Evolutionary conservation across 495 filamentous ascomycete species (phyloP).

Genomic region (Pyrenula aspistea): DNA sequence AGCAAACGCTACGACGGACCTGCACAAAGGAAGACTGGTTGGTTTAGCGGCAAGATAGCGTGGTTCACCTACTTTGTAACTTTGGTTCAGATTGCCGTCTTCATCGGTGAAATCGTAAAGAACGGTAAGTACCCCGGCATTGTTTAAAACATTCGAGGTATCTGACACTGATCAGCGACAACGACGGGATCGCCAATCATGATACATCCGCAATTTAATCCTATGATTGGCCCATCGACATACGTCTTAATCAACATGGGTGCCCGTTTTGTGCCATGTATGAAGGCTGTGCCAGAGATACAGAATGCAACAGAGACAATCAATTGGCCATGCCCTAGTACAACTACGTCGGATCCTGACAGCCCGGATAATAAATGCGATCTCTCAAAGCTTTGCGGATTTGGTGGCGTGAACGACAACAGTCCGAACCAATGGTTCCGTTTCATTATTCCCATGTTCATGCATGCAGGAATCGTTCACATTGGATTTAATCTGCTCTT

Average conservation of each 20-base stretch:
- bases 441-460: constrained; percentile 90
- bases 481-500: constrained; percentile 91
- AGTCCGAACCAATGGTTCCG: constrained; percentile 90
- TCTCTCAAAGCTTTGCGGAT: constrained; percentile 71
- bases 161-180: constrained; percentile 13
- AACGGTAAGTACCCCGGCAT: constrained; percentile 45
- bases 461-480: constrained; percentile 87
- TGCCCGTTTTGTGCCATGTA: constrained; percentile 83
- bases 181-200: constrained; percentile 57
- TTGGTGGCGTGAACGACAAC: constrained; percentile 58
- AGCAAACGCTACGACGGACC: constrained; percentile 7
- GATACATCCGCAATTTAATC: constrained; percentile 79
- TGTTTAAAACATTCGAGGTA: not conserved
- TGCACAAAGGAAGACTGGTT: constrained; percentile 25
- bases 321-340: constrained; percentile 64
- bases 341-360: constrained; percentile 40
- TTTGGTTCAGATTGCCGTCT: constrained; percentile 67
- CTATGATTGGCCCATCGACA: constrained; percentile 89
- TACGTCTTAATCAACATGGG: constrained; percentile 95
- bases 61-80: constrained; percentile 79
- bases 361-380: constrained; percentile 44
- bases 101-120: constrained; percentile 77
- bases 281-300: constrained; percentile 66
- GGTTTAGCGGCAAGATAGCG: constrained; percentile 51
- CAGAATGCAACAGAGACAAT: constrained; percentile 41